A percentile compares a stretch with the other conserved stretches of the same genome.
Evolutionary conservation across 495 filamentous ascomycete species (phyloP).

Genomic region (Aspergillus olivimuriae): DNA sequence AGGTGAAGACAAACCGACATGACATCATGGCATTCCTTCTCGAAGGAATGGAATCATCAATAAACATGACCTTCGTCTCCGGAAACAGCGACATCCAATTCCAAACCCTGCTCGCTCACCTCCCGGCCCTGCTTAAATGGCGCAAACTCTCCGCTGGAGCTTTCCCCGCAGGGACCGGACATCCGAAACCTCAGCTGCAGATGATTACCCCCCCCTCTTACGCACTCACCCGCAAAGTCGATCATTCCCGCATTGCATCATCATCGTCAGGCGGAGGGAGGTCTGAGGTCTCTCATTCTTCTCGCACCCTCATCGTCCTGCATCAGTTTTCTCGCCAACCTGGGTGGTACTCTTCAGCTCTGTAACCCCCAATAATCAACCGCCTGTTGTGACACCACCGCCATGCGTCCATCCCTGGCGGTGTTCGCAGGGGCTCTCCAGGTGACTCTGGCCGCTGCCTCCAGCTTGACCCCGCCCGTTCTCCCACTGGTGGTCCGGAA

Average conservation of each 20-base stretch:
- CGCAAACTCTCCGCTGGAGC: no score
- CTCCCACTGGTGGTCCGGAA: conserved; percentile 85
- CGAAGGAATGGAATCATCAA: not conserved
- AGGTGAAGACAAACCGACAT: not conserved
- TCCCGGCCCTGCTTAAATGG: no score
- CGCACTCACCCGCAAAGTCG: no score
- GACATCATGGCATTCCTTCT: not conserved
- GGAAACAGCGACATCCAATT: no score
- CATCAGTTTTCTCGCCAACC: not conserved
- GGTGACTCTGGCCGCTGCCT: conserved; percentile 34
- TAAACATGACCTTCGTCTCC: no score
- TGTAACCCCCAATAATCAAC: not conserved
- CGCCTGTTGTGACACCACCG: conserved; percentile 1
- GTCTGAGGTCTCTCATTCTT: not conserved
- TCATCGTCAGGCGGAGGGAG: no score
- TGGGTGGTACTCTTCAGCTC: not conserved
- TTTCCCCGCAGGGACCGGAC: conserved; percentile 24
- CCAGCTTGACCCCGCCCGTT: conserved; percentile 64
- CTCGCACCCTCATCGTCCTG: not conserved
- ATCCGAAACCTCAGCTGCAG: no score
- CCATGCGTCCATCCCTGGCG: conserved; percentile 33
- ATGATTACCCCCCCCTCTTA: no score
- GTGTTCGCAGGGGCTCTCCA: conserved; percentile 30
- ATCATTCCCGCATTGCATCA: no score
- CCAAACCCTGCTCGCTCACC: no score